Percentiles rank a stretch among this genome's conserved stretches.
phyloP scores from a whole-genome alignment of 176 grass and related monocot genomes.

The Chrysopogon serrulatus region DNA sequence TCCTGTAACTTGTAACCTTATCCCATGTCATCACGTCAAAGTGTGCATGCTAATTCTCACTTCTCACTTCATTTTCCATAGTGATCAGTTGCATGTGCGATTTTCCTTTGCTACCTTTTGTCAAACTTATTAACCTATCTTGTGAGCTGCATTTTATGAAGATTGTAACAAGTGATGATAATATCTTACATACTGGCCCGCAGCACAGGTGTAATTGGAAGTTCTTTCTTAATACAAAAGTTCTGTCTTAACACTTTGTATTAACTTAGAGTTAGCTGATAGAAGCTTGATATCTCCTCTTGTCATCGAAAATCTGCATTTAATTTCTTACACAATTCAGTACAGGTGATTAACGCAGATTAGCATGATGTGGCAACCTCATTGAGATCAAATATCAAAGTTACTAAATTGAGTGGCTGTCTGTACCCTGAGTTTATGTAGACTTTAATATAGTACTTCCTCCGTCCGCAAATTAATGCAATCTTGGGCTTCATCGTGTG shows the following conservation, averaged over 20 bases:
- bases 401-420: not conserved
- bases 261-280: conserved; percentile 3
- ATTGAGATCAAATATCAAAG: not conserved
- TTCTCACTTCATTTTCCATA: not conserved
- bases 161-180: not conserved
- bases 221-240: conserved; percentile 7
- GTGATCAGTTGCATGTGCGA: not conserved
- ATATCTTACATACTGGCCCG: not conserved
- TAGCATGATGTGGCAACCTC: not conserved
- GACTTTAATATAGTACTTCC: not conserved
- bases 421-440: not conserved
- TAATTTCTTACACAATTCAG: conserved; percentile 11
- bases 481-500: no score
- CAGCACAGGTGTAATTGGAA: not conserved
- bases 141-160: not conserved
- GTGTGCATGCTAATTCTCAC: not conserved
- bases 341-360: not conserved
- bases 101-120: not conserved
- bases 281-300: not conserved
- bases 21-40: not conserved
- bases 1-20: conserved; percentile 1
- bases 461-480: no score
- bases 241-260: not conserved
- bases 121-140: not conserved
- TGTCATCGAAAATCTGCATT: conserved; percentile 7